These are phyloP conservation scores for Bolboschoenus planiculmis DNA, from an alignment of 176 grass and related monocot genomes.

Conservation along the genomic window DNA sequence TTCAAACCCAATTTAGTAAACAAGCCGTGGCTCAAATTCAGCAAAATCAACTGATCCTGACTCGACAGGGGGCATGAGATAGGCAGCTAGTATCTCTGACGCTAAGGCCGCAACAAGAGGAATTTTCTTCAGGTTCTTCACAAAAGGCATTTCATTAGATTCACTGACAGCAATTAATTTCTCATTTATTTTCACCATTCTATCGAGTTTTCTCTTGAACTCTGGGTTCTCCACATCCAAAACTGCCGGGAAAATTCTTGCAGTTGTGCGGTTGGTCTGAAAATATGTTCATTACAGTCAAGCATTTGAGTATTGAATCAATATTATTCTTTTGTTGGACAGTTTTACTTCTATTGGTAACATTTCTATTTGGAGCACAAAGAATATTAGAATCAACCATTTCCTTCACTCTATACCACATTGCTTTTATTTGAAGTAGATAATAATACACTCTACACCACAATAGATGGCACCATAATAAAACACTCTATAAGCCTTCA, in stretches of 20 bases:
- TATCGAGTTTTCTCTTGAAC: conserved; percentile 92
- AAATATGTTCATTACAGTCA: conserved; percentile 7
- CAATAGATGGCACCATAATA: neutral
- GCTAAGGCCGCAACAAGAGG: conserved; percentile 62
- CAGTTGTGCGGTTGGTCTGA: conserved; percentile 88
- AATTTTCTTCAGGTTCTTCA: conserved; percentile 92
- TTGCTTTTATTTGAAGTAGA: neutral
- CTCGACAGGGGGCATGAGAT: conserved; percentile 89
- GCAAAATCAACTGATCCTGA: conserved; percentile 90
- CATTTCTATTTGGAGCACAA: conserved; percentile 5
- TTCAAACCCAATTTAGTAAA: conserved; percentile 53
- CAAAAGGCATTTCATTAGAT: conserved; percentile 40
- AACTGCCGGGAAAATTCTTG: conserved; percentile 93
- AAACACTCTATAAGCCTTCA: neutral
- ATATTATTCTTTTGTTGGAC: neutral
- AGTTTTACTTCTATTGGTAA: neutral
- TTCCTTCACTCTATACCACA: neutral
- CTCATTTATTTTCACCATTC: conserved; percentile 76
- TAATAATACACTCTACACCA: too few species aligned
- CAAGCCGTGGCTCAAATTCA: conserved; percentile 79
- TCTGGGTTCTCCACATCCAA: conserved; percentile 88
- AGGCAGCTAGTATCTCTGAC: conserved; percentile 70
- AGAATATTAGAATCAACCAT: neutral
- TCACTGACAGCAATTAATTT: conserved; percentile 45
- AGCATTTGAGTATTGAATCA: neutral